These are phyloP conservation scores for Calycina herbarum DNA, from an alignment of 2,329 filamentous ascomycete species.

Conservation along the genomic window DNA sequence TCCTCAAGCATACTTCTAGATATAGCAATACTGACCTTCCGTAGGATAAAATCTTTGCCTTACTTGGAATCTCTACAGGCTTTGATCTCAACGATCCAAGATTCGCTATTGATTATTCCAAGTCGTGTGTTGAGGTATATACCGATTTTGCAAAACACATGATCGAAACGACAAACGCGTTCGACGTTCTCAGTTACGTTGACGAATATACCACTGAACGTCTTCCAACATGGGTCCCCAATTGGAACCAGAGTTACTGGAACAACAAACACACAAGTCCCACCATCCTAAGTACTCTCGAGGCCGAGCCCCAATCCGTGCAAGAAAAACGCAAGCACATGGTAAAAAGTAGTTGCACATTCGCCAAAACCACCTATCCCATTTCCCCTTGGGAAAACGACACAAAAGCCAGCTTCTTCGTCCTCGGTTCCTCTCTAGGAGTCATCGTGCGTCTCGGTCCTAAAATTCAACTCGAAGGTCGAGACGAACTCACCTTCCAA, in stretches of 20 bases:
- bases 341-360: not conserved
- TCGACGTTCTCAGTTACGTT: not conserved
- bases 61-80: not conserved
- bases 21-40: too few species aligned
- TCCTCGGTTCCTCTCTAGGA: not conserved
- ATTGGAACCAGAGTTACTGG: not conserved
- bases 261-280: not conserved
- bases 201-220: too few species aligned
- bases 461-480: not conserved
- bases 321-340: not conserved
- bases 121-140: not conserved
- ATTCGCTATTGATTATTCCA: not conserved
- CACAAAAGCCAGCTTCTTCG: not conserved
- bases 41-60: not conserved
- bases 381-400: too few species aligned
- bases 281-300: not conserved
- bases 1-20: too few species aligned
- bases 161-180: not conserved
- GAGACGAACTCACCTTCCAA: not conserved
- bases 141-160: not conserved
- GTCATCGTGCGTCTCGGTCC: not conserved
- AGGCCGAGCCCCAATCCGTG: not conserved
- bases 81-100: not conserved
- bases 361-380: not conserved
- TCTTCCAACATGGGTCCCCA: constrained; percentile 1